A percentile compares a stretch with the other conserved stretches of the same genome.
Evolutionary conservation across 2,329 filamentous ascomycete species (phyloP).

Genomic region (Colletotrichum sp.): DNA sequence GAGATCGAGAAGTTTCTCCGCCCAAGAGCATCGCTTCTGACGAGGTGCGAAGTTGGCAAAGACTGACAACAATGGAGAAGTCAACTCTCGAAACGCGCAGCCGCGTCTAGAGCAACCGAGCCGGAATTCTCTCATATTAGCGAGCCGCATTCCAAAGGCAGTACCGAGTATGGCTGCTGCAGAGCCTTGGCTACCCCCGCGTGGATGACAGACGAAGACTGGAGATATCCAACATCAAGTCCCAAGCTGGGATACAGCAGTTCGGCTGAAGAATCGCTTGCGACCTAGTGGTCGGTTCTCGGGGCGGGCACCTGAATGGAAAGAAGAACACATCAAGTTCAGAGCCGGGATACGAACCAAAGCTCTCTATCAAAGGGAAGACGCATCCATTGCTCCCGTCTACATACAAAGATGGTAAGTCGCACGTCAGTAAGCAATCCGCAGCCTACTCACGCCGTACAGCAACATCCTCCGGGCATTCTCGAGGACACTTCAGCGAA

Average conservation of each 20-base stretch:
- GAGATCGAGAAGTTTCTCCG: neutral
- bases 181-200: neutral
- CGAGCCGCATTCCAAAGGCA: neutral
- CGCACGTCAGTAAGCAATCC: rapidly evolving
- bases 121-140: neutral
- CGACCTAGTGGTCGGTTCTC: no score
- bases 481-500: neutral
- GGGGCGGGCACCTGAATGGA: no score
- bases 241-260: neutral
- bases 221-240: neutral
- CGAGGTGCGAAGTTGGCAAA: neutral
- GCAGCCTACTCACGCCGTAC: neutral
- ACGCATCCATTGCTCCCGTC: neutral
- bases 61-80: rapidly evolving
- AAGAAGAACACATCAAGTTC: neutral
- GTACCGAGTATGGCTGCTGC: neutral
- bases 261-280: neutral
- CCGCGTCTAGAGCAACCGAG: rapidly evolving
- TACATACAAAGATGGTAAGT: neutral
- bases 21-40: neutral
- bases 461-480: neutral
- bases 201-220: neutral
- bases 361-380: neutral
- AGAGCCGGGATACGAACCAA: neutral
- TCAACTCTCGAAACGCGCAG: neutral